Percentiles rank a stretch among this genome's conserved stretches.
Evolutionary conservation across 768 basidiomycete species (phyloP).

Genomic region (Galerina sulciceps): DNA sequence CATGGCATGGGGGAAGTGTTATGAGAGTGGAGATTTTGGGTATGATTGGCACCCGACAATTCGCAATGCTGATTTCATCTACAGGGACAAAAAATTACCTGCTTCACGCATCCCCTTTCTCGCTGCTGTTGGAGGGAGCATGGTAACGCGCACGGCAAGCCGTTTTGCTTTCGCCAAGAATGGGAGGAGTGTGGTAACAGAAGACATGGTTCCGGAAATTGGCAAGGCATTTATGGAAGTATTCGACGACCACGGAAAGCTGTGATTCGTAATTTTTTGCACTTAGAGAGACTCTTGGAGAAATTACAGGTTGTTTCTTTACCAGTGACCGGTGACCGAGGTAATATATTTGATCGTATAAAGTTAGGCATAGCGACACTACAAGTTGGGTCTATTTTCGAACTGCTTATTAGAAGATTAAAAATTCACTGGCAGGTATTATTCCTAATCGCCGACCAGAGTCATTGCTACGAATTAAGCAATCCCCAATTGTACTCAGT

Average conservation of each 20-base stretch:
- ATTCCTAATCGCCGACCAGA: no score
- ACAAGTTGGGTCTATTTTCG: no score
- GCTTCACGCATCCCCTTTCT: conserved; percentile 77
- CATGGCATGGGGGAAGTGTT: conserved; percentile 95
- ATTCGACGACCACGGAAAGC: conserved; percentile 52
- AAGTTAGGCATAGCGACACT: no score
- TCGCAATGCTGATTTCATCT: not conserved
- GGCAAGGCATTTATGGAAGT: conserved; percentile 73
- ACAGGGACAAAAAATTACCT: conserved; percentile 57
- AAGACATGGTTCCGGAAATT: conserved; percentile 72
- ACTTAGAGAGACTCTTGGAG: not conserved
- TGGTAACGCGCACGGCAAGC: conserved; percentile 87
- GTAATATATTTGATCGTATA: not conserved
- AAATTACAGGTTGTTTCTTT: not conserved
- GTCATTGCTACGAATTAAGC: no score
- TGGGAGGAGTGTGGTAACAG: conserved; percentile 81
- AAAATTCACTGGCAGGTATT: no score
- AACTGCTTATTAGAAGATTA: no score
- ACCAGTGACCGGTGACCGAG: not conserved
- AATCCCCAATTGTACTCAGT: no score
- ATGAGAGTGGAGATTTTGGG: conserved; percentile 85
- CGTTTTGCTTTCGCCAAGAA: conserved; percentile 74
- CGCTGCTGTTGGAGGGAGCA: conserved; percentile 84
- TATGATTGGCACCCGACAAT: conserved; percentile 33
- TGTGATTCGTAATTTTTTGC: not conserved